Percentiles rank a stretch among this genome's conserved stretches.
These are phyloP conservation scores for Trichoderma sp. DNA, from an alignment of 2,329 filamentous ascomycete species.

Conservation along the genomic window DNA sequence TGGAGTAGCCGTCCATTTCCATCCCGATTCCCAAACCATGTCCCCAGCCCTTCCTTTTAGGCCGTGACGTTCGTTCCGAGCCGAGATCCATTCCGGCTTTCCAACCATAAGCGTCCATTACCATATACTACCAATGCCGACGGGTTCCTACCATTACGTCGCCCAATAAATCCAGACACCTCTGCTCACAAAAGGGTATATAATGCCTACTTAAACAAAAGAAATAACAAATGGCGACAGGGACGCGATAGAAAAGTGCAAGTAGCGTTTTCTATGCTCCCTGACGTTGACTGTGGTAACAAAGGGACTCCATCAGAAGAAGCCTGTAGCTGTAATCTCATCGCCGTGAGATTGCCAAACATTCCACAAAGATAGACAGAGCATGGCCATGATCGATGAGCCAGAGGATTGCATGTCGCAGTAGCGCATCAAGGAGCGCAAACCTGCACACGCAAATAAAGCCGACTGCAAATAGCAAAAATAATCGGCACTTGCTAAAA, in stretches of 20 bases:
- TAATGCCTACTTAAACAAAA: conserved; percentile 21
- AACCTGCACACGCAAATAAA: background rate
- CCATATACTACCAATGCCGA: background rate
- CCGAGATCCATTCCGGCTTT: background rate
- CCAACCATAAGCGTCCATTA: conserved; percentile 7
- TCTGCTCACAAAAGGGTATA: conserved; percentile 23
- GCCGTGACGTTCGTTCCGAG: background rate
- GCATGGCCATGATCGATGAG: background rate
- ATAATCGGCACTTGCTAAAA: background rate
- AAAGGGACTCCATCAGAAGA: background rate
- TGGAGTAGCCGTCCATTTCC: background rate
- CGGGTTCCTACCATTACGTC: background rate
- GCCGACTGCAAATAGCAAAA: background rate
- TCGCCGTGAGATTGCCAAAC: background rate
- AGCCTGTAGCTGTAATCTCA: background rate
- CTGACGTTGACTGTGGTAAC: background rate
- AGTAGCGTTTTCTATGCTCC: background rate
- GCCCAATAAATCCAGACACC: background rate
- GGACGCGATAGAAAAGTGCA: background rate
- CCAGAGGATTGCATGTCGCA: background rate
- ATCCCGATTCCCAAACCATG: background rate
- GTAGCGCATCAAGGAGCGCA: background rate
- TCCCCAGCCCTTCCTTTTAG: background rate
- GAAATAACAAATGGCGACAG: background rate
- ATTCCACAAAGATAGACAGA: background rate